Evolutionary conservation across 2,329 filamentous ascomycete genomes (phyloP).

Genomic region (Berkeleyomyces basicola): DNA sequence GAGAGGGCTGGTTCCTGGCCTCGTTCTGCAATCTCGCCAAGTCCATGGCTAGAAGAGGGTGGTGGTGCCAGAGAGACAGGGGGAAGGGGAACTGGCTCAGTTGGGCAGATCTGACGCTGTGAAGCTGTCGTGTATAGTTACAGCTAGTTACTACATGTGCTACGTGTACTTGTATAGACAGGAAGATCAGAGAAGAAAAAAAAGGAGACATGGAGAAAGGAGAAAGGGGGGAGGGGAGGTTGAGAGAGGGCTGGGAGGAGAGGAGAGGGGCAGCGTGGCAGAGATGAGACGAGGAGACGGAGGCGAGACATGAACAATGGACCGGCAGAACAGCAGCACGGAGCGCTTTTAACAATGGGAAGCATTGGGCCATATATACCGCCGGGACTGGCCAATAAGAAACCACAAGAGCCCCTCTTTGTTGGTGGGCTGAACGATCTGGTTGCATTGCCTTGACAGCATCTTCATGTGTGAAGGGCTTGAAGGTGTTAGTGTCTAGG

Average conservation of each 20-base stretch:
- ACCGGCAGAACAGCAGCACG: background rate
- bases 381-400: background rate
- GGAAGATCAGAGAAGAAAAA: background rate
- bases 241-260: background rate
- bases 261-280: background rate
- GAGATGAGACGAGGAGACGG: no score
- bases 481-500: background rate
- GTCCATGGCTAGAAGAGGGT: background rate
- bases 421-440: background rate
- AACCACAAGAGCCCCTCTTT: background rate
- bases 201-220: background rate
- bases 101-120: background rate
- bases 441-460: no score
- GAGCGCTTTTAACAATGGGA: no score
- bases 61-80: background rate
- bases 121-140: no score
- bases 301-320: background rate
- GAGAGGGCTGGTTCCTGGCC: background rate
- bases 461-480: no score
- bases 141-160: no score
- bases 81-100: background rate
- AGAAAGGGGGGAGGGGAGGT: background rate
- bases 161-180: no score
- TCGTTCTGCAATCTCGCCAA: background rate
- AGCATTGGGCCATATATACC: no score